Evolutionary conservation across 768 basidiomycete species (phyloP).

Genomic region (Steccherinum ochraceum): DNA sequence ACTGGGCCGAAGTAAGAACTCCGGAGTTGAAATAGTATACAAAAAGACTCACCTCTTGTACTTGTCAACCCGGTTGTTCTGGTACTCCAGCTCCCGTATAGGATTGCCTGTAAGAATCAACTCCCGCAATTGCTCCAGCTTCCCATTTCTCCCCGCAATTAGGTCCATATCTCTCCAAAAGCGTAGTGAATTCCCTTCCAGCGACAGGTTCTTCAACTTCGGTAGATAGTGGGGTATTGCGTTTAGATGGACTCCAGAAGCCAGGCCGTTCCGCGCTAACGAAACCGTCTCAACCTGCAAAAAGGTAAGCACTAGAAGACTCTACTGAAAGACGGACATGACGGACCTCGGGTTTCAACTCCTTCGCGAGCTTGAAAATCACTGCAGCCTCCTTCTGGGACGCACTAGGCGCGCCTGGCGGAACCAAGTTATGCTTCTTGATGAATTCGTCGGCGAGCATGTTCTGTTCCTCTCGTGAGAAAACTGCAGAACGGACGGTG

Average conservation of each 20-base stretch:
- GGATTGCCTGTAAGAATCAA: constrained; percentile 74
- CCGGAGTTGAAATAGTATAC: background rate
- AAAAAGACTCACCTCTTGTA: constrained; percentile 59
- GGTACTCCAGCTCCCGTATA: constrained; percentile 53
- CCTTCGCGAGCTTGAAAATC: constrained; percentile 81
- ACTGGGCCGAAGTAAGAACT: constrained; percentile 31
- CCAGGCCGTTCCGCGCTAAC: constrained; percentile 72
- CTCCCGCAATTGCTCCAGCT: constrained; percentile 61
- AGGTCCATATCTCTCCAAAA: constrained; percentile 65
- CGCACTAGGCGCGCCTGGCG: constrained; percentile 65
- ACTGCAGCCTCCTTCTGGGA: constrained; percentile 66
- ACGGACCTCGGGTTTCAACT: constrained; percentile 64
- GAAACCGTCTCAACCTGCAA: constrained; percentile 75
- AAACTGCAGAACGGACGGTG: background rate
- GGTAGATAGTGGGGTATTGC: constrained; percentile 72
- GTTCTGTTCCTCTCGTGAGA: constrained; percentile 38
- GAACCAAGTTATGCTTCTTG: constrained; percentile 59
- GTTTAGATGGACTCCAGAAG: constrained; percentile 50
- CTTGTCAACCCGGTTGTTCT: constrained; percentile 48
- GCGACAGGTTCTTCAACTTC: constrained; percentile 68
- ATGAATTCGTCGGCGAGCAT: constrained; percentile 76
- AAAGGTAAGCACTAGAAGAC: constrained; percentile 3
- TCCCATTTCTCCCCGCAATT: constrained; percentile 53
- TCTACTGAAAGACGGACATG: background rate
- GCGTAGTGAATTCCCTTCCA: constrained; percentile 70